A percentile compares a stretch with the other conserved stretches of the same genome.
phyloP scores from a whole-genome alignment of 345 rosid species.

The Melaleuca quinquenervia region DNA sequence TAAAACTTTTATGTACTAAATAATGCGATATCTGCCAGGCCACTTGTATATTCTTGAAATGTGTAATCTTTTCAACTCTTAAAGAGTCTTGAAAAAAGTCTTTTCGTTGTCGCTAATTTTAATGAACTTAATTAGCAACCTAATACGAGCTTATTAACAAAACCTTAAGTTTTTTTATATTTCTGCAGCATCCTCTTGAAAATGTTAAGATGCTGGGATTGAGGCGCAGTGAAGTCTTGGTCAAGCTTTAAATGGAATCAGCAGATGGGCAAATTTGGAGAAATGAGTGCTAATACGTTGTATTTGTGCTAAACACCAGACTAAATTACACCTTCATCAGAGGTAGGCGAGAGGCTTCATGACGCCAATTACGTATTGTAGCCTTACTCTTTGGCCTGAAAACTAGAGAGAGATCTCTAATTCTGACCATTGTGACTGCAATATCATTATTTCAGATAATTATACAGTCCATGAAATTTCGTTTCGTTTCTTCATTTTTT shows the following conservation, averaged over 20 bases:
- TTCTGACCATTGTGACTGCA: not conserved
- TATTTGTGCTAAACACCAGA: not conserved
- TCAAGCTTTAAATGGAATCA: not conserved
- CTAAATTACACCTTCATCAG: not conserved
- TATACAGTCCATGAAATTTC: not conserved
- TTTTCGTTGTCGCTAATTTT: not conserved
- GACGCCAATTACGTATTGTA: not conserved
- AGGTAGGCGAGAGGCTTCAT: not conserved
- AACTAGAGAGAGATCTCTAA: not conserved
- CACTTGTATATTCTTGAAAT: not conserved
- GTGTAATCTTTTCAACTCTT: not conserved
- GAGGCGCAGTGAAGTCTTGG: not conserved
- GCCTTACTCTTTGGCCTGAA: not conserved
- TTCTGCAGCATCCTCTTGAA: not conserved
- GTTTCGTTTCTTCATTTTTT: not conserved
- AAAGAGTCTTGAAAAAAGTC: not conserved
- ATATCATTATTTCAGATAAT: not conserved
- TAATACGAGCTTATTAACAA: not conserved
- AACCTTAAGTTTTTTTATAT: not conserved
- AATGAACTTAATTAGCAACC: not conserved
- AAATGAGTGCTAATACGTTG: not conserved
- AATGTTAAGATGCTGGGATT: not conserved
- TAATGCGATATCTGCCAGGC: not conserved
- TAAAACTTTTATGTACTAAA: not conserved
- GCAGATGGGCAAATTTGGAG: not conserved